Base-by-base conservation (phyloP, 1,284 basidiomycete genomes). In the Pseudozyma sp. region DNA sequence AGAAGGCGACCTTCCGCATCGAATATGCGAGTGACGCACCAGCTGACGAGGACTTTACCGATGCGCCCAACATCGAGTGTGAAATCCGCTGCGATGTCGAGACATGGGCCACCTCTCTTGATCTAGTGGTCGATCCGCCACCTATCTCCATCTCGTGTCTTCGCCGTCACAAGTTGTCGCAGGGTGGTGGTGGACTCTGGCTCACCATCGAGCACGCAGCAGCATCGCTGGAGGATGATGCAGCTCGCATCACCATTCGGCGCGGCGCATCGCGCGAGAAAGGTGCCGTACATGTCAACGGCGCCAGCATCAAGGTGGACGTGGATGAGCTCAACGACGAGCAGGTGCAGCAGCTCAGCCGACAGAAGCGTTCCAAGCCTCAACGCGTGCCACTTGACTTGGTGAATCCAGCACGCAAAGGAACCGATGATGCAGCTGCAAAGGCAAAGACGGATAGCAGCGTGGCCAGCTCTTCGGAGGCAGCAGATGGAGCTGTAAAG, bases 141-240 rank as follows among this genome's bases (percentile, higher is more conserved):
- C 96, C 95, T 18, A 91, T 92, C 75, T 88, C 89, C 5, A 91
- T 96, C 42, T 90, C 91, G 1, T 94, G 92, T 66, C 88, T 99
- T 18, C 90, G 92, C 11, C 89, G 97, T 38, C 96, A 99, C 85
- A 89, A 92, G 18, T 88, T 99, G 11, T 94, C 94, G 0, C 88
- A 89, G 11, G 91, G 92, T 44, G 96, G 95, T 3, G 95, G 97
- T 9, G 96, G 96, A 0, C 86, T 97, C n/a, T 99, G 97, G 97
- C 86, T 99, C 21, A 96, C 94, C 0, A 88, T 99, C 77, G 93
- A 92, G 31, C 96, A 99, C 78, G 92, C 95, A 69, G 89, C 91
- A 3, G 87, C 91, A 16, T 89, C 91, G 59, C 89, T 93, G 3
- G 90, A 90, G 25, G 90, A 92, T 50, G 87, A 95, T 6, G 87